A percentile compares a stretch with the other conserved stretches of the same genome.
phyloP scores from a whole-genome alignment of 257 asterid genomes.

The Solanum rostratum region DNA sequence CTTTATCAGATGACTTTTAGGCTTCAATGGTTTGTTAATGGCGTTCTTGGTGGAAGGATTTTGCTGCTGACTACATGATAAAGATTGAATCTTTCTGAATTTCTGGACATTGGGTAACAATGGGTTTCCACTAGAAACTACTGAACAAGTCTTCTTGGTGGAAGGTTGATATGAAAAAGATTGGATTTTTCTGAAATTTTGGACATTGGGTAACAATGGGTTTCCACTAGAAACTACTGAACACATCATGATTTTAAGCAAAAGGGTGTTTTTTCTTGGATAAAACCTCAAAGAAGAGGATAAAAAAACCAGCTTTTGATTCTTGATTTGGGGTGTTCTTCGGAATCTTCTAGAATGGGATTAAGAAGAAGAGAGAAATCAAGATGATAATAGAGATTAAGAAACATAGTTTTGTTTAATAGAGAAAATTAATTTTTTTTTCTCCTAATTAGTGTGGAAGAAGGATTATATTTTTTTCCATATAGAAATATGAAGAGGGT shows the following conservation, averaged over 20 bases:
- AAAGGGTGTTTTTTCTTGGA: neutral
- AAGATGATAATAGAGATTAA: neutral
- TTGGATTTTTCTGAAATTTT: neutral
- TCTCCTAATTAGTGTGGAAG: neutral
- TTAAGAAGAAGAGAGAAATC: conserved; percentile 11
- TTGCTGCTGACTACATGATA: conserved; percentile 15
- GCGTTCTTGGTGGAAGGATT: conserved; percentile 13
- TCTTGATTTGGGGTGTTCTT: neutral
- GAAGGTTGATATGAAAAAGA: conserved; percentile 2
- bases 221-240: conserved; percentile 10
- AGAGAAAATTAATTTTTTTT: neutral
- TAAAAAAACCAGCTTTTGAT: neutral
- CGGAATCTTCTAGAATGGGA: neutral
- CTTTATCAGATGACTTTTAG: conserved; percentile 8
- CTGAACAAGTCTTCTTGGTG: conserved; percentile 18
- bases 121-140: conserved; percentile 18
- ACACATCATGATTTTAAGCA: conserved; percentile 22
- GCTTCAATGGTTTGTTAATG: conserved; percentile 13
- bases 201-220: conserved; percentile 13
- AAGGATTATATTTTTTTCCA: neutral
- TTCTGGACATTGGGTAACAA: conserved; percentile 6
- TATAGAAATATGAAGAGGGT: conserved; percentile 6
- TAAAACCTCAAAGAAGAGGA: neutral
- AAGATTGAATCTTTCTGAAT: conserved; percentile 1
- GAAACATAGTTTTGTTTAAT: neutral